A percentile compares a stretch with the other conserved stretches of the same genome.
These are phyloP conservation scores for Globisporangium middletonii DNA, from an alignment of 352 stramenopile genomes.

Conservation along the genomic window DNA sequence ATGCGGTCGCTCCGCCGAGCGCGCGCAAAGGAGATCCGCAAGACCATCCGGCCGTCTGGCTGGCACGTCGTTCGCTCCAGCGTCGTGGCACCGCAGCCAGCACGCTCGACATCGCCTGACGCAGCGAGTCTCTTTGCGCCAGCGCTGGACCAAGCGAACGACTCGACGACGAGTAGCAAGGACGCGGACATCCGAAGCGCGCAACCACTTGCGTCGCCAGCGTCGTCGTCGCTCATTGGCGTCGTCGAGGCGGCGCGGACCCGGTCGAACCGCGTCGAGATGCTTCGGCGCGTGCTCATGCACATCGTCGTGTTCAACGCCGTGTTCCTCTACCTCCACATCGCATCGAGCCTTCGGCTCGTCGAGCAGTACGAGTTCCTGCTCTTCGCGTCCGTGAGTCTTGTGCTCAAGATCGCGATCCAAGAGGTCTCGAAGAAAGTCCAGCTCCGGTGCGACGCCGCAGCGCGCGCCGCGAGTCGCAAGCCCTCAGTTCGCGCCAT, in stretches of 20 bases:
- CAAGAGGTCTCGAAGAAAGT: constrained; percentile 24
- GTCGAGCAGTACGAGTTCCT: constrained; percentile 18
- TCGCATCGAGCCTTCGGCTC: constrained; percentile 13
- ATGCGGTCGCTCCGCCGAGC: neutral
- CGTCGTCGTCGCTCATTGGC: too few species aligned
- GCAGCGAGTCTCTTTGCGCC: neutral
- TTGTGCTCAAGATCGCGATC: constrained; percentile 24
- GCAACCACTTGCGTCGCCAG: too few species aligned
- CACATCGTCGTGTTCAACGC: constrained; percentile 13
- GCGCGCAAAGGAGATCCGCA: neutral
- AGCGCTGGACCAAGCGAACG: neutral
- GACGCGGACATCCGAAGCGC: neutral
- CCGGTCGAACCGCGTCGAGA: neutral
- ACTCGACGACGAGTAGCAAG: neutral
- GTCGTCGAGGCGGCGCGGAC: neutral
- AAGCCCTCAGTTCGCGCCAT: constrained; percentile 18
- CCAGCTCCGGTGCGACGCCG: constrained; percentile 9
- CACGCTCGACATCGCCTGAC: neutral
- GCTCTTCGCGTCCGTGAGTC: constrained; percentile 20
- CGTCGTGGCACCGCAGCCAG: neutral
- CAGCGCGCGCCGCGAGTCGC: neutral
- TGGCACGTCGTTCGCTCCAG: neutral
- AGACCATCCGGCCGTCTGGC: neutral
- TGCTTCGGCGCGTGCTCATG: neutral
- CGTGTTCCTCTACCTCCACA: constrained; percentile 21